phyloP scores from a whole-genome alignment of 345 rosid genomes.

The Microthlaspi erraticum region DNA sequence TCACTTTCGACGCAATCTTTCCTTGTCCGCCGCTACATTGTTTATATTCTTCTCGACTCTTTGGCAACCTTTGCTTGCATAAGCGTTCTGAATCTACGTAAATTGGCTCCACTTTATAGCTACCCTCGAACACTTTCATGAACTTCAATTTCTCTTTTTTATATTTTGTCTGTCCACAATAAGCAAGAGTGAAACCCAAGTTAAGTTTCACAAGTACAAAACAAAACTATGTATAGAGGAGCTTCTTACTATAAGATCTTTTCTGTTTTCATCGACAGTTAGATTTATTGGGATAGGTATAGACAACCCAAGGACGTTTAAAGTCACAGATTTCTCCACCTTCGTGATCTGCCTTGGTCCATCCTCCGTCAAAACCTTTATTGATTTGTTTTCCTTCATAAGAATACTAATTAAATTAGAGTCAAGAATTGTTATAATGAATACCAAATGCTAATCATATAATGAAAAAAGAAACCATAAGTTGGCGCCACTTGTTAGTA shows the following conservation, averaged over 20 bases:
- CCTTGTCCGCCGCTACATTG: conserved; percentile 71
- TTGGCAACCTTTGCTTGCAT: conserved; percentile 61
- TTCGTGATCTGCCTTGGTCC: conserved; percentile 23
- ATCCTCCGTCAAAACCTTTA: conserved; percentile 18
- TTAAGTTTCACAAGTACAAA: no score
- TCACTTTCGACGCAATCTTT: conserved; percentile 68
- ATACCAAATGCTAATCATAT: no score
- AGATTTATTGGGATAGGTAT: neutral
- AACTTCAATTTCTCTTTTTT: conserved; percentile 67
- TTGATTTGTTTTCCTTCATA: conserved; percentile 8
- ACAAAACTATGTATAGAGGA: neutral
- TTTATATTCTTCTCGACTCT: conserved; percentile 60
- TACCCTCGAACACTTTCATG: conserved; percentile 77
- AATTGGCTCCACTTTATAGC: conserved; percentile 68
- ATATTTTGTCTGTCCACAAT: conserved; percentile 67
- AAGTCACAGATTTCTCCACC: neutral
- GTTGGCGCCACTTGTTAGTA: no score
- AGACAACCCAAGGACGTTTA: neutral
- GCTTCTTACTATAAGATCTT: neutral
- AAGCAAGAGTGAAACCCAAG: neutral
- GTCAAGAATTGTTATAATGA: no score
- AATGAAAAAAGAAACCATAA: neutral
- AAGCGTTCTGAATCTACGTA: conserved; percentile 58
- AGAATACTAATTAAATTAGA: no score
- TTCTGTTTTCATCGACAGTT: conserved; percentile 1